Conservation (phyloP, 306 rosid species). For the Cucumis sativus region DNA sequence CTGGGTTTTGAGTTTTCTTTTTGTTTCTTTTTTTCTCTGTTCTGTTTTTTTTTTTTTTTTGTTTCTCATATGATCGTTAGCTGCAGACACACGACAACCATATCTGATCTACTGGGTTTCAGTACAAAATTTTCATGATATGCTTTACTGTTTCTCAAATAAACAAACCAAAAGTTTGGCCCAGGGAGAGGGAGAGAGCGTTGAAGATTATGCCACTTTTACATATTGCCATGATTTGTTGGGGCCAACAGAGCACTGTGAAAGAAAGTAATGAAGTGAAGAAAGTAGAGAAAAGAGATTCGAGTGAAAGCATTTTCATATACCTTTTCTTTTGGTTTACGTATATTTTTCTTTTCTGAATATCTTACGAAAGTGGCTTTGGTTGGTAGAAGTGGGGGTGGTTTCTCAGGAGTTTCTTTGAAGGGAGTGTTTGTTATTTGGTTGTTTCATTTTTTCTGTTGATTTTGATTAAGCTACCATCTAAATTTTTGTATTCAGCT, state of each 20-base stretch:
- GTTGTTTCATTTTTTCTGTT: conserved; percentile 35
- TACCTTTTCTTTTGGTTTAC: conserved; percentile 1
- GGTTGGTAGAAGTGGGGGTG: conserved; percentile 94
- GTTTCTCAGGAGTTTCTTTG: conserved; percentile 77
- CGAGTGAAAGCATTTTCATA: not conserved
- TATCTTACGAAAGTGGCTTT: conserved; percentile 16
- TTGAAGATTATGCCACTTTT: not conserved
- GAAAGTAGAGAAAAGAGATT: conserved; percentile 6
- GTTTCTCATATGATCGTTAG: not conserved
- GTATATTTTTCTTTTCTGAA: not conserved
- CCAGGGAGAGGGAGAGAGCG: not conserved
- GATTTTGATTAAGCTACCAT: not conserved
- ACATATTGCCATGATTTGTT: conserved; percentile 1
- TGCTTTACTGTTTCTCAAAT: not conserved
- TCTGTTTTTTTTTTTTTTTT: not conserved
- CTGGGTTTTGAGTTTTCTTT: not conserved
- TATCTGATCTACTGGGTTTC: too few species aligned
- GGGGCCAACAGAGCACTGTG: conserved; percentile 2
- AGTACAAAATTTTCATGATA: not conserved
- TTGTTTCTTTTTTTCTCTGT: not conserved
- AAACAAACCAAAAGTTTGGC: conserved; percentile 1
- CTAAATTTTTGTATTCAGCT: not conserved
- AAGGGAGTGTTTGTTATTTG: conserved; percentile 77
- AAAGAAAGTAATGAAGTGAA: not conserved
- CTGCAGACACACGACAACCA: too few species aligned